Conservation (phyloP, 2,329 filamentous ascomycete genomes). For the Diaporthe vexans region DNA sequence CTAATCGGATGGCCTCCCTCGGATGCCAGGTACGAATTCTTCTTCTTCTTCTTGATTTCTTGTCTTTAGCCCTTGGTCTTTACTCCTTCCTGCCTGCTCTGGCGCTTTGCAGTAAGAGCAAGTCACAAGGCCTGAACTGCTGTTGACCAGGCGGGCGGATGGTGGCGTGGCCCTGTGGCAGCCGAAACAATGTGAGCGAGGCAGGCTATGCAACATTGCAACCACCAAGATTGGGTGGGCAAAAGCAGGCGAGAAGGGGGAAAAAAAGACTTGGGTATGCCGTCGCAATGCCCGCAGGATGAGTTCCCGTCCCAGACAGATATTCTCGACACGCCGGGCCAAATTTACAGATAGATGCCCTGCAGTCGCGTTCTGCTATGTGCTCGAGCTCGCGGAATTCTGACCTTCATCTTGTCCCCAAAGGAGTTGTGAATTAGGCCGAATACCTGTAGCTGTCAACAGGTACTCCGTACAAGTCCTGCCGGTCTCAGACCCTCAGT, state of each 20-base stretch:
- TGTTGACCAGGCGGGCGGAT: constrained; percentile 8
- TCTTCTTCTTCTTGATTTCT: not conserved
- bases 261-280: not conserved
- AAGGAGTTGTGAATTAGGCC: not conserved
- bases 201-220: constrained; percentile 21
- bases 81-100: not conserved
- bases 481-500: not conserved
- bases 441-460: not conserved
- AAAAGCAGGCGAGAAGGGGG: not conserved
- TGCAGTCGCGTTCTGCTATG: not conserved
- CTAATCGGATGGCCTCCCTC: not conserved
- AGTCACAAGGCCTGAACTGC: not conserved
- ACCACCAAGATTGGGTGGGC: not conserved
- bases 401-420: not conserved
- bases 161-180: constrained; percentile 23
- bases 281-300: not conserved
- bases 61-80: not conserved
- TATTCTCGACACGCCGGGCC: not conserved
- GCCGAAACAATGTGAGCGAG: constrained; percentile 29
- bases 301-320: not conserved
- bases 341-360: not conserved
- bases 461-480: too few species aligned
- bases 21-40: not conserved
- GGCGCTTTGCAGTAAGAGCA: not conserved
- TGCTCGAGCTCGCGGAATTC: not conserved